phyloP scores from a whole-genome alignment of 1,284 basidiomycete genomes.

The Termitomyces sp. region DNA sequence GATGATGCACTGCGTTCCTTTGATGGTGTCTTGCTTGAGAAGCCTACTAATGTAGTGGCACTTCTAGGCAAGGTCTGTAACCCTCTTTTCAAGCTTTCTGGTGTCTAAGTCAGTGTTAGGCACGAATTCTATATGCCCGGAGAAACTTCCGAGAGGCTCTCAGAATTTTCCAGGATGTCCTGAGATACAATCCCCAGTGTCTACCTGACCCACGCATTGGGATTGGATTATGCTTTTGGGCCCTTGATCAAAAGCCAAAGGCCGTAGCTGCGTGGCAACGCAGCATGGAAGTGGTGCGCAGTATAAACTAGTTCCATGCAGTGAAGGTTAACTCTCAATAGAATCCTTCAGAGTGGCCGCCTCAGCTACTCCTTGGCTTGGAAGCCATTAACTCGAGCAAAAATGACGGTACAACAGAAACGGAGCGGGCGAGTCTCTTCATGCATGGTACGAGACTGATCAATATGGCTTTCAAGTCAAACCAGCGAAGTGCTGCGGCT shows the following conservation, averaged over 20 bases:
- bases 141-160: slow-evolving; percentile 76
- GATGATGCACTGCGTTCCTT: slow-evolving; percentile 78
- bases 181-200: slow-evolving; percentile 72
- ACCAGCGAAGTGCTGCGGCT: slow-evolving; percentile 71
- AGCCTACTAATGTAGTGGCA: slow-evolving; percentile 80
- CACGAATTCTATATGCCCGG: slow-evolving; percentile 76
- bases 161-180: slow-evolving; percentile 78
- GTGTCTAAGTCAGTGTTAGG: slow-evolving; percentile 37
- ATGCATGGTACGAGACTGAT: slow-evolving; percentile 62
- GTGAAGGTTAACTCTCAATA: slow-evolving; percentile 26
- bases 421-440: slow-evolving; percentile 53
- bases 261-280: slow-evolving; percentile 87
- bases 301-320: not conserved
- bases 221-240: slow-evolving; percentile 89
- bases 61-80: slow-evolving; percentile 66
- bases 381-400: slow-evolving; percentile 81
- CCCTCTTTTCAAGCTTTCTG: not conserved
- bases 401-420: slow-evolving; percentile 51
- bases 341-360: slow-evolving; percentile 75
- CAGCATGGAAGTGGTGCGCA: slow-evolving; percentile 72
- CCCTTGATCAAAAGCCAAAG: slow-evolving; percentile 72
- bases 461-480: slow-evolving; percentile 70
- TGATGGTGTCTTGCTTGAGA: slow-evolving; percentile 72
- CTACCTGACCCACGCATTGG: slow-evolving; percentile 89
- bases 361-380: slow-evolving; percentile 76